Conservation (phyloP, 2,329 filamentous ascomycete species). For the Sclerotinia nivalis region DNA sequence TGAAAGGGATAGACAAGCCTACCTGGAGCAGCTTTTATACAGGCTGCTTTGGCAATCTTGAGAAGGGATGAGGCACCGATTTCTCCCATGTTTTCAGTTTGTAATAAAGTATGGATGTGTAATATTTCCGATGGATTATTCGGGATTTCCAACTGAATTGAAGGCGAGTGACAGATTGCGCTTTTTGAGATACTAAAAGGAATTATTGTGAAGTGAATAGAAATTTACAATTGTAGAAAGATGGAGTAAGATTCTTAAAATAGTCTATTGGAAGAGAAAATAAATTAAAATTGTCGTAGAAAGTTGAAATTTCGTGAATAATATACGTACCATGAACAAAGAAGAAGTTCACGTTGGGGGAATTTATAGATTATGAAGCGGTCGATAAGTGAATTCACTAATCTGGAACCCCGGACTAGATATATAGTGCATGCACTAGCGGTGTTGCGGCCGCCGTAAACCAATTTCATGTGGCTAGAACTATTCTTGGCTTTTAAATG, state of each 20-base stretch:
- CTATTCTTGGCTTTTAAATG: background rate
- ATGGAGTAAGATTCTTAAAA: background rate
- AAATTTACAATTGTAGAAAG: background rate
- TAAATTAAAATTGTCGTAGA: background rate
- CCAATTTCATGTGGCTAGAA: background rate
- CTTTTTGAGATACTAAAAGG: background rate
- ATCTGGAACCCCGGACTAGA: slow-evolving; percentile 8
- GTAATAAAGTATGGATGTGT: background rate
- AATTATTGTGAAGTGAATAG: background rate
- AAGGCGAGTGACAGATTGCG: background rate
- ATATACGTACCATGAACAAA: background rate
- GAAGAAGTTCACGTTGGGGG: background rate
- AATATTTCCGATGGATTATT: background rate
- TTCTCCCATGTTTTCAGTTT: background rate
- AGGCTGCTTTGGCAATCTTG: slow-evolving; percentile 52
- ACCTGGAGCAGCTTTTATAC: slow-evolving; percentile 53
- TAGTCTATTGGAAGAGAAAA: background rate
- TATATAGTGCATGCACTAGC: slow-evolving; percentile 7
- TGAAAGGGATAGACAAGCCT: slow-evolving; percentile 19
- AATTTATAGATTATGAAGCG: slow-evolving; percentile 17
- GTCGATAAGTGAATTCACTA: background rate
- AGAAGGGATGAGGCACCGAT: slow-evolving; percentile 49
- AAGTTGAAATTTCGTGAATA: background rate
- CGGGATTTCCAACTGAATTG: background rate
- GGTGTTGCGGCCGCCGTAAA: slow-evolving; percentile 4